Conservation (phyloP, 768 basidiomycete genomes). For the Serendipita sp. region DNA sequence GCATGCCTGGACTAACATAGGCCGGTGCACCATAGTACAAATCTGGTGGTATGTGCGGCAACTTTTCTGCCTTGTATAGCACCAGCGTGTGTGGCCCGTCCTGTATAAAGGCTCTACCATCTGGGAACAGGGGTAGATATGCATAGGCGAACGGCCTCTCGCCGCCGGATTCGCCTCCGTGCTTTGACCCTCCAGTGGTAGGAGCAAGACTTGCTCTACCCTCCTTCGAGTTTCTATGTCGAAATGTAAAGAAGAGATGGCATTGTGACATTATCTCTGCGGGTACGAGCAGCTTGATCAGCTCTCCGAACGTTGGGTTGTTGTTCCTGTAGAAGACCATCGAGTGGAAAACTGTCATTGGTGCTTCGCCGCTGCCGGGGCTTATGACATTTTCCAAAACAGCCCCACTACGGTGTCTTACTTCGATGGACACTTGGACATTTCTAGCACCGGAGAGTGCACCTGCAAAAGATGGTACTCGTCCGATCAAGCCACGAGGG, state of each 20-base stretch:
- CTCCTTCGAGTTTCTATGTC: conserved; percentile 30
- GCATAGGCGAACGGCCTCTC: conserved; percentile 86
- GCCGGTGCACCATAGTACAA: conserved; percentile 59
- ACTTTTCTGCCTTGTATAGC: conserved; percentile 68
- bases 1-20: conserved; percentile 37
- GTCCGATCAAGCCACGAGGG: conserved; percentile 23
- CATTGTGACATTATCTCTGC: conserved; percentile 49
- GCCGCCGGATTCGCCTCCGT: conserved; percentile 25
- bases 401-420: conserved; percentile 54
- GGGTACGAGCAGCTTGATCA: conserved; percentile 74
- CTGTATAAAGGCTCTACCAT: conserved; percentile 59
- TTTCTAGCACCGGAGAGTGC: conserved; percentile 40
- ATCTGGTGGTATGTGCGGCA: conserved; percentile 41
- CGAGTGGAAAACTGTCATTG: conserved; percentile 67
- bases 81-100: conserved; percentile 79
- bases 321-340: conserved; percentile 81
- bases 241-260: conserved; percentile 91
- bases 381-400: conserved; percentile 56
- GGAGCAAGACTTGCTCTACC: conserved; percentile 18
- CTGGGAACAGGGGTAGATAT: conserved; percentile 73
- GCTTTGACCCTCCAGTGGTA: conserved; percentile 29
- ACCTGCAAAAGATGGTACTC: conserved; percentile 13
- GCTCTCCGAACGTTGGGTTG: conserved; percentile 82
- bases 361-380: conserved; percentile 72
- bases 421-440: conserved; percentile 83